A percentile compares a stretch with the other conserved stretches of the same genome.
These are phyloP conservation scores for Rubia tinctorum DNA, from an alignment of 305 asterid species.

Conservation along the genomic window DNA sequence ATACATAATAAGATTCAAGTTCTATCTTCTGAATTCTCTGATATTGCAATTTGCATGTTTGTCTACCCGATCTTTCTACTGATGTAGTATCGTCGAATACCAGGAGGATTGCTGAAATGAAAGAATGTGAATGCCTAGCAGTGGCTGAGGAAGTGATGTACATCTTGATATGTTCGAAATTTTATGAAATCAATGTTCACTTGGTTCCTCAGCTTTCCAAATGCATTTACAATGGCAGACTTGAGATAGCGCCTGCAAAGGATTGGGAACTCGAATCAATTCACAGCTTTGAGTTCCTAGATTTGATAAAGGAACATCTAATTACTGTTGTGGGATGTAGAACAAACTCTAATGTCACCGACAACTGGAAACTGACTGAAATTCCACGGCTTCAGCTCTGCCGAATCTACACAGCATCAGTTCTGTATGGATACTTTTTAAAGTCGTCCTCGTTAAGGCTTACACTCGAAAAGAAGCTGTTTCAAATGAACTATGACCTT, in stretches of 20 bases:
- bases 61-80: slow-evolving; percentile 27
- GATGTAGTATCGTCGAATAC: slow-evolving; percentile 19
- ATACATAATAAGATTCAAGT: not conserved
- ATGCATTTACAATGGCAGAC: slow-evolving; percentile 62
- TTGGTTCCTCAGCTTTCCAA: slow-evolving; percentile 67
- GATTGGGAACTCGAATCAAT: slow-evolving; percentile 90
- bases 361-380: slow-evolving; percentile 52
- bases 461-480: slow-evolving; percentile 49
- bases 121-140: slow-evolving; percentile 45
- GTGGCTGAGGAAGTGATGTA: slow-evolving; percentile 80
- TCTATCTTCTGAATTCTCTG: not conserved
- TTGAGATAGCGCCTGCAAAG: slow-evolving; percentile 74
- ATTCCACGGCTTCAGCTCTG: slow-evolving; percentile 47
- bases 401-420: slow-evolving; percentile 55
- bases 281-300: slow-evolving; percentile 57
- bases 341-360: slow-evolving; percentile 44
- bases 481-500: slow-evolving; percentile 21
- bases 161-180: slow-evolving; percentile 43
- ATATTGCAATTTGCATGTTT: not conserved
- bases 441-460: slow-evolving; percentile 72
- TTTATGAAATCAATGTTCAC: slow-evolving; percentile 59
- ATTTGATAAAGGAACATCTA: slow-evolving; percentile 74
- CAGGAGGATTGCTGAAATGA: slow-evolving; percentile 78
- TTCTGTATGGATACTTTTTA: slow-evolving; percentile 74
- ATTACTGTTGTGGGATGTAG: slow-evolving; percentile 43